Base-by-base conservation (phyloP, 2,329 filamentous ascomycete genomes). In the Ustulina deusta region DNA sequence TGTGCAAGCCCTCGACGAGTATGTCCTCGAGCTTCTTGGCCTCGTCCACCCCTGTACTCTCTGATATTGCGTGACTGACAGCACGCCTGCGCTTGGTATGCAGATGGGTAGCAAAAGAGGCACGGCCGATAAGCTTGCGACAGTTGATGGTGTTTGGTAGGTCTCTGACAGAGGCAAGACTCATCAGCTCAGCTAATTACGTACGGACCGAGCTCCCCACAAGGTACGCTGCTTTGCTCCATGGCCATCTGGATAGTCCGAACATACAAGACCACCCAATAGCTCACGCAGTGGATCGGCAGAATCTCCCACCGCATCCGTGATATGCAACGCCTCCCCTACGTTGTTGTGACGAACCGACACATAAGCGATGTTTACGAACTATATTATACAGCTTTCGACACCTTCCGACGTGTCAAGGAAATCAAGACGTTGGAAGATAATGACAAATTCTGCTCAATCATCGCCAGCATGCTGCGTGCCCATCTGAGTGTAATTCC, bases 81-180 rank as follows among this genome's bases (percentile, higher is more conserved):
- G 44, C 42, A n/a, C 22, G 27, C 29, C 40, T 63, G 27, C 51
- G 40, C n/a, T 25, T 9, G 56, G n/a, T 40, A 54, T 66, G 49
- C 74, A 97, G 94, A 85, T 98, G 94, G 94, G 95, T 97, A 60
- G 91, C 92, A 71, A 93, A 91, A 76, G 93, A 97, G 78, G 94
- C 94, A 56, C 89, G 94, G 60, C 96, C 96, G n/a, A 97, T 99
- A 78, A 97, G 93, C 82, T 83, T 99, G 75, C 92, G 96, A 66
- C 96, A 98, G 81, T 87, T 99, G 75, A 98, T 97, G 83, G 97
- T 98, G 76, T 99, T 98, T 81, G 96, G 96, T 34, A 91, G 96
- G 55, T 97, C 94, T 25, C 83, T 99, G 78, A 97, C 94, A 55
- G 94, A 98, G 81, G 86, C 90, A 59, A 91, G 97, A 65, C 86